Percentiles rank a stretch among this genome's conserved stretches.
These are phyloP conservation scores for Didymella exigua DNA, from an alignment of 2,329 filamentous ascomycete species.

Conservation along the genomic window DNA sequence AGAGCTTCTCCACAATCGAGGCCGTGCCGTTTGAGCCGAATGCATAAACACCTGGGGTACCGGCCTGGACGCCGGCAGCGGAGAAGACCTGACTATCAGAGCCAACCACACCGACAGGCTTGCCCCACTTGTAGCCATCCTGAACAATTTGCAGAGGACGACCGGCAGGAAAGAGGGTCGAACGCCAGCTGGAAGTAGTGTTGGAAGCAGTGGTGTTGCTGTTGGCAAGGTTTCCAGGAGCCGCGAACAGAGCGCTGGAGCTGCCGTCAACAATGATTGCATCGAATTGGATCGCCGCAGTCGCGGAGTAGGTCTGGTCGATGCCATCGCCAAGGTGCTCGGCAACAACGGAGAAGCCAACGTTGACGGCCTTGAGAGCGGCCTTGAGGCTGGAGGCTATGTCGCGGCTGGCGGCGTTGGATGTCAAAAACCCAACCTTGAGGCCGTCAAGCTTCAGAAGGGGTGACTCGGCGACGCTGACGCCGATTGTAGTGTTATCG, in stretches of 20 bases:
- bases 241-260: constrained; percentile 61
- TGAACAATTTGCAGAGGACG: constrained; percentile 67
- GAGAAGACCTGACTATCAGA: constrained; percentile 48
- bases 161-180: constrained; percentile 66
- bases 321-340: constrained; percentile 62
- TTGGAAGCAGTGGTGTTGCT: constrained; percentile 34
- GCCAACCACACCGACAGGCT: constrained; percentile 69
- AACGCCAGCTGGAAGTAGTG: constrained; percentile 34
- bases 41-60: constrained; percentile 47
- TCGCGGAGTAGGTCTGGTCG: constrained; percentile 67
- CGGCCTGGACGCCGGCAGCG: constrained; percentile 53
- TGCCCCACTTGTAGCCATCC: constrained; percentile 71
- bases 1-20: constrained; percentile 28
- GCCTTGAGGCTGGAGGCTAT: constrained; percentile 61
- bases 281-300: constrained; percentile 68
- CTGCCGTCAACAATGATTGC: constrained; percentile 66
- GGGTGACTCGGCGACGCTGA: constrained; percentile 64
- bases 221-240: constrained; percentile 30
- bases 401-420: constrained; percentile 48
- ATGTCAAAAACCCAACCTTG: constrained; percentile 67
- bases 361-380: constrained; percentile 57
- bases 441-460: constrained; percentile 67
- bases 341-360: constrained; percentile 65
- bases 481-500: constrained; percentile 66
- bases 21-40: constrained; percentile 20